Evolutionary conservation across 2,329 filamentous ascomycete genomes (phyloP).

Genomic region (Pseudofabraea citricarpa): DNA sequence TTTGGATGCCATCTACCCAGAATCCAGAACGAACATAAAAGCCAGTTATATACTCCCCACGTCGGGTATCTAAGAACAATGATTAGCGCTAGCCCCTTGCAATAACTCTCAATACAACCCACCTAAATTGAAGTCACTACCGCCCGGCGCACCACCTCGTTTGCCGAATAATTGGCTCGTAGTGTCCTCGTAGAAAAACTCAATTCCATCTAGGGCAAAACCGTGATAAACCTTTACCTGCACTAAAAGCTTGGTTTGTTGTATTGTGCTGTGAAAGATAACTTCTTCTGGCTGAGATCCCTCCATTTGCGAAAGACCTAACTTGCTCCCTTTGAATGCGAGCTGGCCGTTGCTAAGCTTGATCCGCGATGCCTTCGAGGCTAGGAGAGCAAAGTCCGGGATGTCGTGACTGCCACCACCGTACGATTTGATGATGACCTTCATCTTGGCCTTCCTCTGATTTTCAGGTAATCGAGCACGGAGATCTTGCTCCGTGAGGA

Average conservation of each 20-base stretch:
- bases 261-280: slow-evolving; percentile 64
- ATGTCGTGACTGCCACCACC: slow-evolving; percentile 71
- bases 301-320: slow-evolving; percentile 69
- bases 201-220: slow-evolving; percentile 73
- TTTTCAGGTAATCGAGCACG: slow-evolving; percentile 66
- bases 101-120: too few species aligned
- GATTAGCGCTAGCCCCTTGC: too few species aligned
- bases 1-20: slow-evolving; percentile 85
- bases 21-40: slow-evolving; percentile 76
- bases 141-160: slow-evolving; percentile 62
- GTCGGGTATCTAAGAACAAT: slow-evolving; percentile 69
- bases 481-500: slow-evolving; percentile 70
- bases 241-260: slow-evolving; percentile 68
- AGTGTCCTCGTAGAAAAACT: slow-evolving; percentile 88
- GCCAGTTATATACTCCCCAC: slow-evolving; percentile 81
- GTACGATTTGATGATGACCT: slow-evolving; percentile 70
- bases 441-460: slow-evolving; percentile 66
- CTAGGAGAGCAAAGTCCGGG: slow-evolving; percentile 67
- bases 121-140: slow-evolving; percentile 75
- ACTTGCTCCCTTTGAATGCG: slow-evolving; percentile 70
- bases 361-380: slow-evolving; percentile 65
- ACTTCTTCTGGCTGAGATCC: slow-evolving; percentile 67
- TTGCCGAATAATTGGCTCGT: slow-evolving; percentile 85
- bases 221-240: slow-evolving; percentile 75
- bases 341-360: slow-evolving; percentile 71